Base-by-base conservation (phyloP, 2,329 filamentous ascomycete genomes). In the Fusarium sp. region DNA sequence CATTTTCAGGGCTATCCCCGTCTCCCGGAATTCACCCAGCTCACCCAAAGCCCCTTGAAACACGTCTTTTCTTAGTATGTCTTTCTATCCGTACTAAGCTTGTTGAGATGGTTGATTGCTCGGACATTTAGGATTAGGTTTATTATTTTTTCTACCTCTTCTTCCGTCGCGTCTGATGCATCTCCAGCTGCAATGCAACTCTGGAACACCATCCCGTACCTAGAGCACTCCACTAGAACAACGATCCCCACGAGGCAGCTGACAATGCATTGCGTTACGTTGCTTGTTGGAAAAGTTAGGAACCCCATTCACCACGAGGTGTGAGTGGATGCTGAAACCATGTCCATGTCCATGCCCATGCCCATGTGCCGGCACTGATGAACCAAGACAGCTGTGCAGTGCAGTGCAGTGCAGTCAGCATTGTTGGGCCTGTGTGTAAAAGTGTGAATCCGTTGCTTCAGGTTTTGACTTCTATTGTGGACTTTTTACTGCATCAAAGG, bases 21-120 rank as follows among this genome's bases (percentile, higher is more conserved):
- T 45, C 52, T 32, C 49, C 35, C 15, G 26, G 20, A 49, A 60
- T 22, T 39, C 35, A 46, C 41, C 51, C 39, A 58, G 51, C 51
- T 52, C 47, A 17, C 41, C 46, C 30, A 49, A 50, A 49, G 51
- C 65, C 65, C 65, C 65, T 66, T 68, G 63, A 68, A 68, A 68
- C 65, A 57, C 65, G 32, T 37, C 35, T 37, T 37, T 37, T 37
- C 35, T n/a, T 15, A n/a, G 14, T 8, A 50, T 14, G 33, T 44
- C 33, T 30, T 14, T 41, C 33, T 40, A 19, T 44, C 39, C 24
- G 24, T 24, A 26, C 26, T 26, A 26, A 26, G 26, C 26, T 26
- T 26, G 26, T 26, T 26, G 26, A 26, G 26, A 33, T 50, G 26
- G 40, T 39, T 30, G 48, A 63, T 28, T 28, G 32, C 33, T 53